These are phyloP conservation scores for Schizophyllum commune DNA, from an alignment of 1,284 basidiomycete species.

Conservation along the genomic window DNA sequence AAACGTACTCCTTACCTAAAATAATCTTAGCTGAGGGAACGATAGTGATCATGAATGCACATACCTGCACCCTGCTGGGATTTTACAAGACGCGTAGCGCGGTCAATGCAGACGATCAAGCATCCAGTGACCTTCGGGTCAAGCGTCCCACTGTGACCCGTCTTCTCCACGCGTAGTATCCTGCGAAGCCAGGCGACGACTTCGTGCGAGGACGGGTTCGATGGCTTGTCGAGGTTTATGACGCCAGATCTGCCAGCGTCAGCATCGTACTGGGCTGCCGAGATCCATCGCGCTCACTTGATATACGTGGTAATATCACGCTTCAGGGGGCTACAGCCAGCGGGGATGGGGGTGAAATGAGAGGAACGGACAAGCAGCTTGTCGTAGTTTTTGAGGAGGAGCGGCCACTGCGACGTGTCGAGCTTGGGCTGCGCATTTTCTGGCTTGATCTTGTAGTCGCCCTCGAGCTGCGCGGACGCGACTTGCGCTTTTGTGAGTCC, in stretches of 20 bases:
- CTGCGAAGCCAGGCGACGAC: slow-evolving; percentile 98
- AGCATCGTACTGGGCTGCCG: neutral
- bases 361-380: slow-evolving; percentile 90
- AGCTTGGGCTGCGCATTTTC: slow-evolving; percentile 69
- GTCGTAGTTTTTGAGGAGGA: slow-evolving; percentile 98
- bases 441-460: slow-evolving; percentile 82
- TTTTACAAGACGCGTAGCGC: slow-evolving; percentile 99
- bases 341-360: slow-evolving; percentile 97
- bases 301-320: slow-evolving; percentile 88
- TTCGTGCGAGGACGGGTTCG: slow-evolving; percentile 99
- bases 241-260: slow-evolving; percentile 72
- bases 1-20: slow-evolving; percentile 96
- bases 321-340: slow-evolving; percentile 87
- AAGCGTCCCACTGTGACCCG: slow-evolving; percentile 95
- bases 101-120: slow-evolving; percentile 98
- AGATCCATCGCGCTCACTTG: slow-evolving; percentile 49
- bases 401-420: slow-evolving; percentile 96
- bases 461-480: slow-evolving; percentile 61
- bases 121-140: slow-evolving; percentile 99
- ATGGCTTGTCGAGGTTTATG: slow-evolving; percentile 99
- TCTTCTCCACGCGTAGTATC: slow-evolving; percentile 96
- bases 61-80: slow-evolving; percentile 92
- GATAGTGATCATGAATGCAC: slow-evolving; percentile 18
- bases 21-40: slow-evolving; percentile 12
- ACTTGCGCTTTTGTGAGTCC: slow-evolving; percentile 59